Conservation (phyloP, 1,284 basidiomycete species). For the Pseudozyma pruni region DNA sequence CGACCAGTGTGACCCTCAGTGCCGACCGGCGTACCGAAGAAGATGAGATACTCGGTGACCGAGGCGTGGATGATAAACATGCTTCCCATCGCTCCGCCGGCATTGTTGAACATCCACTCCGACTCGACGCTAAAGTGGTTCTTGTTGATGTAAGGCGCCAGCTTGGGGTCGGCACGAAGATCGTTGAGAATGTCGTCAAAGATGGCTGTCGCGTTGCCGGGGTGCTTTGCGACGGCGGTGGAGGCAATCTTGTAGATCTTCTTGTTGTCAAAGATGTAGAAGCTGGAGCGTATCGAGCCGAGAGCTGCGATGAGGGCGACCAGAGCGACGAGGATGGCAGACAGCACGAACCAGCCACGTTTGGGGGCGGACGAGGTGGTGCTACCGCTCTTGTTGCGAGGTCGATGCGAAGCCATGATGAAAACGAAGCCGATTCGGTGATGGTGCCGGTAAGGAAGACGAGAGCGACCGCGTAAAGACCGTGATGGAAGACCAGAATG, state of each 20-base stretch:
- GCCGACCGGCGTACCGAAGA: slow-evolving; percentile 94
- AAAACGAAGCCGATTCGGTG: background rate
- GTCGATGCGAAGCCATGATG: slow-evolving; percentile 35
- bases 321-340: slow-evolving; percentile 32
- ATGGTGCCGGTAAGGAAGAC: background rate
- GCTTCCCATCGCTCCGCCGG: slow-evolving; percentile 94
- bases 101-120: slow-evolving; percentile 98
- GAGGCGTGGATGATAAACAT: slow-evolving; percentile 97
- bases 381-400: slow-evolving; percentile 21
- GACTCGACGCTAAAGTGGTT: slow-evolving; percentile 67
- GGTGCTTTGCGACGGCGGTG: slow-evolving; percentile 47
- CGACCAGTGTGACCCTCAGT: slow-evolving; percentile 95
- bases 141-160: slow-evolving; percentile 58
- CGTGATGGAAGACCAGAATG: slow-evolving; percentile 7
- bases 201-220: slow-evolving; percentile 58
- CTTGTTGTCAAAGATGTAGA: slow-evolving; percentile 64
- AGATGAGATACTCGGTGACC: slow-evolving; percentile 80
- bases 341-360: slow-evolving; percentile 28
- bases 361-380: slow-evolving; percentile 8
- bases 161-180: slow-evolving; percentile 56
- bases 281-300: slow-evolving; percentile 42
- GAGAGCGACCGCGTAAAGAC: slow-evolving; percentile 23
- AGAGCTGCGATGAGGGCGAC: slow-evolving; percentile 31
- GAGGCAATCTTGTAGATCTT: slow-evolving; percentile 54
- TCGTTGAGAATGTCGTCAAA: slow-evolving; percentile 60